Percentiles rank a stretch among this genome's conserved stretches.
These are phyloP conservation scores for Citrus maxima DNA, from an alignment of 345 rosid species.

Conservation along the genomic window DNA sequence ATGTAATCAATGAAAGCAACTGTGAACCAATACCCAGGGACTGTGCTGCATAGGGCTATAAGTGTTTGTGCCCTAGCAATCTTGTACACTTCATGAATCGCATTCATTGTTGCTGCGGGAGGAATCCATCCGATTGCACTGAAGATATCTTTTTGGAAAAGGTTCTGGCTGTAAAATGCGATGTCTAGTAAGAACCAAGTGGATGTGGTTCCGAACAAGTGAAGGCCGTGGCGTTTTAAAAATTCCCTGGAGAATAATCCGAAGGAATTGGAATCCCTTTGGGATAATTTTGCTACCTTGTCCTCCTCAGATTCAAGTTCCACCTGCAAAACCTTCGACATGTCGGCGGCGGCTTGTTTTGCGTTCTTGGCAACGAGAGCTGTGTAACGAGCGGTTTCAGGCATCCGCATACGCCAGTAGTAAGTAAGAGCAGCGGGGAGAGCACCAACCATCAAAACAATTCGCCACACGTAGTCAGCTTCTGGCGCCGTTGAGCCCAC, in stretches of 20 bases:
- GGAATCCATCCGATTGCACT: constrained; percentile 75
- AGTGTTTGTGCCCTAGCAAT: constrained; percentile 62
- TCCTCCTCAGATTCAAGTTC: constrained; percentile 52
- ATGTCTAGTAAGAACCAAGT: constrained; percentile 81
- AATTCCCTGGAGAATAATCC: constrained; percentile 53
- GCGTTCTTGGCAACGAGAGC: constrained; percentile 63
- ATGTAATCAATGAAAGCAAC: constrained; percentile 40
- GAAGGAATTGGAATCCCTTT: constrained; percentile 28
- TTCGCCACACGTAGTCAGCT: constrained; percentile 71
- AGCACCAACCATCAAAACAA: constrained; percentile 68
- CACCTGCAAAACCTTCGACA: constrained; percentile 71
- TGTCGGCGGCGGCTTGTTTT: constrained; percentile 58
- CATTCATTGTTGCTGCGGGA: constrained; percentile 58
- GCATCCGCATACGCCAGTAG: constrained; percentile 75
- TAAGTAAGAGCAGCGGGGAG: constrained; percentile 61
- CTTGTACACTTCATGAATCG: constrained; percentile 52
- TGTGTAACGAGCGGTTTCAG: constrained; percentile 84
- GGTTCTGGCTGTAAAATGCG: constrained; percentile 69
- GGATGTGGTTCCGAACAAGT: constrained; percentile 51
- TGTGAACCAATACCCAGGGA: constrained; percentile 72
- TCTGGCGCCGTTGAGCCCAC: constrained; percentile 48
- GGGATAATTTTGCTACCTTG: constrained; percentile 17
- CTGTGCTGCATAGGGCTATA: constrained; percentile 67
- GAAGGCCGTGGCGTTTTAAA: constrained; percentile 48
- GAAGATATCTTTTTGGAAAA: constrained; percentile 76